These are phyloP conservation scores for Petrea volubilis DNA, from an alignment of 257 asterid species.

Conservation along the genomic window DNA sequence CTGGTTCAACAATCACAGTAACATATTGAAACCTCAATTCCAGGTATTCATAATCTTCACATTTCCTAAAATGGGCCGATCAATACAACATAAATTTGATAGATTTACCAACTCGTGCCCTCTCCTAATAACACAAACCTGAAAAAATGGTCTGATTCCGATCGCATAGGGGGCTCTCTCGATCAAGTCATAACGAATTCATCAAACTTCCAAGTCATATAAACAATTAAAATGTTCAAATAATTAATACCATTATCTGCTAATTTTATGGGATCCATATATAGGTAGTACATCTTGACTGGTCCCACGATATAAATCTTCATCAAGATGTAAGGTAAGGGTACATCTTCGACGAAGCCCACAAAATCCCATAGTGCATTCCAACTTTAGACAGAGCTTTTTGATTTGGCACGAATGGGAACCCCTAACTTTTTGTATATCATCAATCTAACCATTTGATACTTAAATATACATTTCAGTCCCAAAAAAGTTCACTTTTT, in stretches of 20 bases:
- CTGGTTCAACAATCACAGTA: no score
- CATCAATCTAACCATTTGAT: neutral
- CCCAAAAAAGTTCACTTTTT: no score
- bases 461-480: neutral
- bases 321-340: neutral
- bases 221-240: neutral
- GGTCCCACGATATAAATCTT: neutral
- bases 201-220: no score
- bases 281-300: neutral
- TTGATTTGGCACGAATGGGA: slow-evolving; percentile 4
- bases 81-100: no score
- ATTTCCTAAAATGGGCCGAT: no score
- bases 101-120: no score
- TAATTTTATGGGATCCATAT: neutral
- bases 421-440: neutral
- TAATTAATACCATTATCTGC: neutral
- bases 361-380: slow-evolving; percentile 16
- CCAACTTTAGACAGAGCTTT: slow-evolving; percentile 5
- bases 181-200: no score
- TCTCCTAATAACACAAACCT: no score
- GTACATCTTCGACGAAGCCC: slow-evolving; percentile 23
- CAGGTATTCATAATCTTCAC: no score
- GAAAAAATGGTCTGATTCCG: no score
- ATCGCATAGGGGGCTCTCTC: no score
- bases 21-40: no score